Evolutionary conservation across 768 basidiomycete species (phyloP).

Genomic region (Termitomyces sp.): DNA sequence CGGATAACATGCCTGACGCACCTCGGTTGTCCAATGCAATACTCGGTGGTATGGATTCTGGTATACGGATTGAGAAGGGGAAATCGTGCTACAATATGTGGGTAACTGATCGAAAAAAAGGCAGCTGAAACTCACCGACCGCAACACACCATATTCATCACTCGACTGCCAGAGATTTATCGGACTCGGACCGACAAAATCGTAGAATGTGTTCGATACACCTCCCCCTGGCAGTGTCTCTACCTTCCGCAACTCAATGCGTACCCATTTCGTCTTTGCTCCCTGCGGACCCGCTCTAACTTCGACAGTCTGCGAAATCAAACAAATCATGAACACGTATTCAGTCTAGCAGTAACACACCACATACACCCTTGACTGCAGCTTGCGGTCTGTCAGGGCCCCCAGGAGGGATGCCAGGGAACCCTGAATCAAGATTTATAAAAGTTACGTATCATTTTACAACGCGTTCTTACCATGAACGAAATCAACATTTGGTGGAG

Average conservation of each 20-base stretch:
- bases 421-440: slow-evolving; percentile 38
- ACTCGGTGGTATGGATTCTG: slow-evolving; percentile 86
- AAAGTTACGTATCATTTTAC: background rate
- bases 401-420: slow-evolving; percentile 83
- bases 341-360: slow-evolving; percentile 1
- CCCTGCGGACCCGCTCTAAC: slow-evolving; percentile 69
- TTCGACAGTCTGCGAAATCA: slow-evolving; percentile 69
- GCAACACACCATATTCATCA: slow-evolving; percentile 65
- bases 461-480: slow-evolving; percentile 54
- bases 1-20: slow-evolving; percentile 20
- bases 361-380: slow-evolving; percentile 77
- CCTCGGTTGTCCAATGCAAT: slow-evolving; percentile 75
- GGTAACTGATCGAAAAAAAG: slow-evolving; percentile 2
- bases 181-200: slow-evolving; percentile 78
- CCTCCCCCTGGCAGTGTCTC: slow-evolving; percentile 77
- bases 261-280: slow-evolving; percentile 88
- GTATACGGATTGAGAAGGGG: slow-evolving; percentile 86
- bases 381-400: slow-evolving; percentile 74
- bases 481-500: slow-evolving; percentile 86
- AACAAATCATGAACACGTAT: slow-evolving; percentile 8
- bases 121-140: slow-evolving; percentile 45
- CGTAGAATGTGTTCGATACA: slow-evolving; percentile 64
- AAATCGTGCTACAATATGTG: slow-evolving; percentile 63
- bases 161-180: slow-evolving; percentile 77
- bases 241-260: slow-evolving; percentile 86